Base-by-base conservation (phyloP, 2,329 filamentous ascomycete species). In the Pseudocercospora ulei region DNA sequence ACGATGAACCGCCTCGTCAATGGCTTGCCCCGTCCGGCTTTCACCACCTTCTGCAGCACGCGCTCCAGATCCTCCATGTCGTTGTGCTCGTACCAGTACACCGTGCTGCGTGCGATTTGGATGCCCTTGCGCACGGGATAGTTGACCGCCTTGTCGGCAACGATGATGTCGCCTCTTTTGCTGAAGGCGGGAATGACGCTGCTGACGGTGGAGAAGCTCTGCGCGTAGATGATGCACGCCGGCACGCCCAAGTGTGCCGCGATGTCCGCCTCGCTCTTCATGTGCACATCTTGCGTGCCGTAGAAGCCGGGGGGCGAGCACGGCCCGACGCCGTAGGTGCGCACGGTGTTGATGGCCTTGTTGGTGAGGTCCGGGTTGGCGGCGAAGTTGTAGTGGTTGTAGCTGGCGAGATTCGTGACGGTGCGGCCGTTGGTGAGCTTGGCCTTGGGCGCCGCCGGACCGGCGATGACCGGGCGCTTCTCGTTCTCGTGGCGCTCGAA, bases 221-320 rank as follows among this genome's bases (percentile, higher is more conserved):
- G 90, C 0, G 90, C 83, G 58, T 98, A 98, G 43, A 98, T 78
- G 51, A 98, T 96, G 58, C 85, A 92, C 19, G 81, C 79, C 38
- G 87, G 78, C 1, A 83, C 84, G 14, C 90, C 90, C 16, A 98
- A 65, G 59, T 88, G 93, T 6, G 82, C 75, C 14, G 90, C 86
- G 56, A 98, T 87, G 60, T 96, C 88, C 40, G 83, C 76, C 65
- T 98, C 90, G 9, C 85, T 86, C 68, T 92, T 90, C 76, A 95
- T 88, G 63, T 98, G 90, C 29, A 96, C 87, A 64, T 98, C 90
- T 62, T 96, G 88, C 19, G 86, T 98, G 49, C 87, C 90, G 66
- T 98, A 98, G 67, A 98, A 98, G 49, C 93, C 87, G 4, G 90
- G 90, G 11, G 90, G 90, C 12, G 90, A 90, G 60, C 90, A 98